phyloP scores from a whole-genome alignment of 2,329 filamentous ascomycete genomes.

The Aspergillus terreus region DNA sequence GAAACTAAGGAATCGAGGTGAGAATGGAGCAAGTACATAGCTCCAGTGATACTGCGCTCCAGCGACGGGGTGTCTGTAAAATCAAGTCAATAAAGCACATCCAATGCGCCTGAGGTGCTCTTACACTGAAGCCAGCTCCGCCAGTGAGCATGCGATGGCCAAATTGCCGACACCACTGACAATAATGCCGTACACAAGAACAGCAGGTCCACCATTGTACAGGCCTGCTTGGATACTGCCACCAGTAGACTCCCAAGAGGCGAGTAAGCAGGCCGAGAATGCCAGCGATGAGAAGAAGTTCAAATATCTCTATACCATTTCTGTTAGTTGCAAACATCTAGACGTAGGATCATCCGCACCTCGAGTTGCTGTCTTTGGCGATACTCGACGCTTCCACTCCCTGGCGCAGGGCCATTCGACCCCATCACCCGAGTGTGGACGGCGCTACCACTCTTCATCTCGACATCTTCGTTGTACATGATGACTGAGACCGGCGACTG shows the following conservation, averaged over 20 bases:
- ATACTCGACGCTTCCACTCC: conserved; percentile 6
- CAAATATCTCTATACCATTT: background rate
- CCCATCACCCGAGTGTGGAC: conserved; percentile 4
- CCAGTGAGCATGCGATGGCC: conserved; percentile 33
- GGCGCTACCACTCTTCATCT: conserved; percentile 12
- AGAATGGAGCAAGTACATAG: conserved; percentile 24
- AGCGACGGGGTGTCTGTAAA: conserved; percentile 17
- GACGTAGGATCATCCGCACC: background rate
- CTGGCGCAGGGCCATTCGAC: background rate
- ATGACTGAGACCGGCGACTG: background rate
- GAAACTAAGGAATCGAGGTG: conserved; percentile 18
- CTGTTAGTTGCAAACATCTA: background rate
- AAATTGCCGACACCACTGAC: conserved; percentile 31
- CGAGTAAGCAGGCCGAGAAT: conserved; percentile 35
- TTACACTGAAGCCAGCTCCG: conserved; percentile 38
- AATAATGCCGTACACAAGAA: conserved; percentile 33
- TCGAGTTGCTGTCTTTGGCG: conserved; percentile 15
- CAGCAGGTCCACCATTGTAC: conserved; percentile 31
- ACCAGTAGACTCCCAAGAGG: conserved; percentile 36
- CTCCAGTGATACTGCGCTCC: conserved; percentile 37
- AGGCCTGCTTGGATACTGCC: conserved; percentile 31
- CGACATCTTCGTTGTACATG: conserved; percentile 5
- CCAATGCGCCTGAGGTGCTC: background rate
- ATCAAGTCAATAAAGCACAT: conserved; percentile 6
- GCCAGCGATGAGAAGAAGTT: conserved; percentile 18